Evolutionary conservation across 805 yeast species (phyloP).

Genomic region (Teunomyces stri): DNA sequence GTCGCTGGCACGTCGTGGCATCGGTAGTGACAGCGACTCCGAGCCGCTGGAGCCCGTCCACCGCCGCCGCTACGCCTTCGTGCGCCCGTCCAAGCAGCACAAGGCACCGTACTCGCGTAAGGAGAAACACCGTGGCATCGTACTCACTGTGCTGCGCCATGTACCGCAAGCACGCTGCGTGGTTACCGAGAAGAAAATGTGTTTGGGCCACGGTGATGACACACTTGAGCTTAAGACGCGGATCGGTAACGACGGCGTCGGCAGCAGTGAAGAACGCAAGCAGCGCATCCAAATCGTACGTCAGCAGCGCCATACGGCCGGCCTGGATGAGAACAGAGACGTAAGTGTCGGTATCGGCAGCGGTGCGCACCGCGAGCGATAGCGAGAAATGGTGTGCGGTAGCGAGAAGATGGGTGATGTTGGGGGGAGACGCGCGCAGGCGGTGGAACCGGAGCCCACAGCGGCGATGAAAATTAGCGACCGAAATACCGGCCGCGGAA

Average conservation of each 20-base stretch:
- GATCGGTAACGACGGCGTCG: conserved; percentile 21
- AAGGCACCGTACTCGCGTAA: conserved; percentile 37
- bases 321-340: conserved; percentile 41
- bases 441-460: background rate
- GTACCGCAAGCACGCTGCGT: conserved; percentile 32
- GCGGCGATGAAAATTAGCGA: background rate
- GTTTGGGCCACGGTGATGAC: conserved; percentile 34
- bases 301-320: conserved; percentile 43
- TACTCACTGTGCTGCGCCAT: conserved; percentile 20
- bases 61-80: conserved; percentile 35
- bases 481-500: no score
- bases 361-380: conserved; percentile 31
- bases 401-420: conserved; percentile 24
- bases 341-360: conserved; percentile 36
- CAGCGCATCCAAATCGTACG: conserved; percentile 42
- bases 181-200: conserved; percentile 24
- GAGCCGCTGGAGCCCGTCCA: conserved; percentile 31
- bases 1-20: conserved; percentile 19
- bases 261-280: conserved; percentile 40
- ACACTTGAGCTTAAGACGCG: conserved; percentile 19
- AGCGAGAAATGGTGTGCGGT: conserved; percentile 41
- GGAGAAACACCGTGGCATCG: conserved; percentile 34
- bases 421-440: conserved; percentile 5
- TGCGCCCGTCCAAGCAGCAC: conserved; percentile 25
- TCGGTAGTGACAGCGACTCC: conserved; percentile 33